These are phyloP conservation scores for Penicillium sumatraense DNA, from an alignment of 2,329 filamentous ascomycete species.

Conservation along the genomic window DNA sequence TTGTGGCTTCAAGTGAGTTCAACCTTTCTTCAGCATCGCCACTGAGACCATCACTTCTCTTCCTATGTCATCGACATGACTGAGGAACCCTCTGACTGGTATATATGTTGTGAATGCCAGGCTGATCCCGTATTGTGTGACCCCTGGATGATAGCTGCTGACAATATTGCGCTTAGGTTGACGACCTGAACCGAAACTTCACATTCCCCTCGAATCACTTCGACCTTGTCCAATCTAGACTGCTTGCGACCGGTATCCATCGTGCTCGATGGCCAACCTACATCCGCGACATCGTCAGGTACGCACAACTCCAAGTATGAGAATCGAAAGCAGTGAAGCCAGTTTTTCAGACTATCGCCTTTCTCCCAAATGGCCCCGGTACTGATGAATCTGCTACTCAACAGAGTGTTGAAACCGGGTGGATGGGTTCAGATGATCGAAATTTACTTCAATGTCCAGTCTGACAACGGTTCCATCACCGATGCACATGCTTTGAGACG, in stretches of 20 bases:
- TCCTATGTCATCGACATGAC: neutral
- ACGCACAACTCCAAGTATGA: conserved; percentile 20
- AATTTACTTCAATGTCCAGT: conserved; percentile 83
- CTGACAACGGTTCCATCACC: conserved; percentile 78
- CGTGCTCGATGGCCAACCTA: conserved; percentile 74
- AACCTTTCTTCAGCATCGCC: conserved; percentile 3
- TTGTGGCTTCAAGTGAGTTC: conserved; percentile 65
- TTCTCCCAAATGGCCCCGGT: neutral
- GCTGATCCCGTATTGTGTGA: neutral
- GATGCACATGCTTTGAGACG: conserved; percentile 66
- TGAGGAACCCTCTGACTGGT: neutral
- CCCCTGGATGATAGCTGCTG: conserved; percentile 19
- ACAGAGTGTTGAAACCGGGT: conserved; percentile 63
- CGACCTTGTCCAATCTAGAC: conserved; percentile 80
- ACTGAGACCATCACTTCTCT: neutral
- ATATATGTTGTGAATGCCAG: neutral
- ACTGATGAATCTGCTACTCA: conserved; percentile 14
- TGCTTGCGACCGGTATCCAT: conserved; percentile 66
- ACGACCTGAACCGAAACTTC: conserved; percentile 71
- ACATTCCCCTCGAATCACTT: conserved; percentile 74
- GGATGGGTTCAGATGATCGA: conserved; percentile 93
- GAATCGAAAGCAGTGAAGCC: neutral
- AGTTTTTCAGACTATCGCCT: neutral
- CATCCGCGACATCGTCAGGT: conserved; percentile 71
- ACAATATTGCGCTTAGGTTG: conserved; percentile 52